Base-by-base conservation (phyloP, 495 filamentous ascomycete genomes). In the Penicillium ucsense region DNA sequence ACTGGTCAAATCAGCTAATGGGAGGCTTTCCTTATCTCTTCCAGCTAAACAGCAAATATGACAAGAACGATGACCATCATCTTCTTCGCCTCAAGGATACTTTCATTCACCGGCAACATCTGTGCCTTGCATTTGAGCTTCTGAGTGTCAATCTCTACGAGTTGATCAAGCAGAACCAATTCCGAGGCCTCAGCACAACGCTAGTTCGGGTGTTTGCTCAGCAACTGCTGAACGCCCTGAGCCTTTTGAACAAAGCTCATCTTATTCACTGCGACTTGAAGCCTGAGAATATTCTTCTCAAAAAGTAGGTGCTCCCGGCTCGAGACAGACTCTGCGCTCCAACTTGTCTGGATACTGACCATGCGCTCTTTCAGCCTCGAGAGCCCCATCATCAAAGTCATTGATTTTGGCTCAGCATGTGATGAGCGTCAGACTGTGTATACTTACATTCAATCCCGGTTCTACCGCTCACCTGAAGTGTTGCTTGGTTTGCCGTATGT, bases 381-480 rank as follows among this genome's bases (percentile, higher is more conserved):
- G 68, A 96, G 91, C 56, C 94, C 94, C 3, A 97, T 99, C 47
- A 99, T 99, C 79, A 99, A 99, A 64, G 95, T 99, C 59, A 99
- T 99, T 58, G 94, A 99, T 72, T 99, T 99, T 57, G 94, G 94
- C 28, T 99, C 94, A 33, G 94, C 94, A 2, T 99, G 94, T 62
- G 94, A 99, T 60, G 94, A 99, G 65, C 79, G 94, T 33, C 94
- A 99, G 59, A 99, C 94, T 0, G 94, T 99, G 32, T 99, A 99
- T 68, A 99, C 94, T 4, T 99, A 99, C 64, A 99, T 99, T 52
- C 94, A 99, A 66, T 99, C 94, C 8, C 76, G 94, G 49, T 99
- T 99, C 68, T 99, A 99, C 63, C 81, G 94, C 47, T 99, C 94
- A 2, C 94, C 94, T 0, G 94, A 99, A 62, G 94, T 99, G 31